Percentiles rank a stretch among this genome's conserved stretches.
Conservation (phyloP, 2,329 filamentous ascomycete genomes). For the Aspergillus fumigatus region DNA sequence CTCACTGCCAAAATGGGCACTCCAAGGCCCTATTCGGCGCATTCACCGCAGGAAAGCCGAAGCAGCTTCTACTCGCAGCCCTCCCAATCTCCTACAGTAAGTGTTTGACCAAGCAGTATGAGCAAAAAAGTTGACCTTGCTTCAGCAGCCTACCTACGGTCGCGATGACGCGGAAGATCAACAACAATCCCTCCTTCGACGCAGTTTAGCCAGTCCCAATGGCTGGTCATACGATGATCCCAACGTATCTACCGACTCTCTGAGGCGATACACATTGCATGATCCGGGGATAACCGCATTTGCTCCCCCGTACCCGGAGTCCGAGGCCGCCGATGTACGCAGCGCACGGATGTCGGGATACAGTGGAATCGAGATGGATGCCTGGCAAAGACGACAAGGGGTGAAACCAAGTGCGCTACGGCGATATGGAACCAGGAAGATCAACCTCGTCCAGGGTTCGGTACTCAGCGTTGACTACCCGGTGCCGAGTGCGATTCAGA, state of each 20-base stretch:
- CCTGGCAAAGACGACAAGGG: slow-evolving; percentile 70
- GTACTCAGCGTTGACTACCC: slow-evolving; percentile 96
- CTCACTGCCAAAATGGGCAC: neutral
- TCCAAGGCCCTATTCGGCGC: neutral
- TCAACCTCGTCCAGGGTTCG: slow-evolving; percentile 95
- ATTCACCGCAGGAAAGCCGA: slow-evolving; percentile 2
- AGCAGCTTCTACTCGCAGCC: slow-evolving; percentile 6
- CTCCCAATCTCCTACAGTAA: slow-evolving; percentile 2
- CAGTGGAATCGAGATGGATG: slow-evolving; percentile 49
- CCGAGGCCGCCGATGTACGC: slow-evolving; percentile 44
- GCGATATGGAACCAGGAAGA: slow-evolving; percentile 90
- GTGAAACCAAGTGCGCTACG: slow-evolving; percentile 57
- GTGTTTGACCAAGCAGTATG: neutral
- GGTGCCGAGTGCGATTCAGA: slow-evolving; percentile 94
- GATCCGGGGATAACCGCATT: slow-evolving; percentile 54
- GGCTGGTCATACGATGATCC: slow-evolving; percentile 46
- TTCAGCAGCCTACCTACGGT: slow-evolving; percentile 6
- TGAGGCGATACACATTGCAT: slow-evolving; percentile 30
- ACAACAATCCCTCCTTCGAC: slow-evolving; percentile 24
- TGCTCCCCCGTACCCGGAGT: slow-evolving; percentile 52
- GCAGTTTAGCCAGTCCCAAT: slow-evolving; percentile 39
- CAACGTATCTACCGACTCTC: slow-evolving; percentile 35
- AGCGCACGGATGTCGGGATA: slow-evolving; percentile 49
- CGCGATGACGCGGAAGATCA: slow-evolving; percentile 11
- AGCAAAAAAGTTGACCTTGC: neutral